Evolutionary conservation across 1,139 yeast genomes (phyloP), one percentile per base, ranked within the genome.

Genomic region (Meyerozyma guilliermondii): DNA sequence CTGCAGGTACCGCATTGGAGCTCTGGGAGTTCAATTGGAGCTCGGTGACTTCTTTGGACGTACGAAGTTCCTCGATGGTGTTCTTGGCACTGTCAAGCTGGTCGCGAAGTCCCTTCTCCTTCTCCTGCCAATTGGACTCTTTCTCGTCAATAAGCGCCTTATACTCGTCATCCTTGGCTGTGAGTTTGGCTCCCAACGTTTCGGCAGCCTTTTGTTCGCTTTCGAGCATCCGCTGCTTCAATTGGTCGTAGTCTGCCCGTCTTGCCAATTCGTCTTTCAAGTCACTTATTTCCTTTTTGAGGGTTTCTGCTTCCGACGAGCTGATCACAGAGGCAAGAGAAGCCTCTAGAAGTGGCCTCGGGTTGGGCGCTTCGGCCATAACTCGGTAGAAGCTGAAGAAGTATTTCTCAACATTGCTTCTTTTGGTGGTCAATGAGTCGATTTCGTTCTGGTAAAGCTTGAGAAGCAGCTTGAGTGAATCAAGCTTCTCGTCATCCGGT

Each of bases 331-430:
- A 78, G 43, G 84, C 87, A 28, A 86, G 62, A 3, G 94, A 80
- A 30, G 79, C 75, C 53, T 86, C 88, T 44, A 91, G 66, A 39
- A 91, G 63, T 3, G 96, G 95, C 46, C 76, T 77, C 3, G 98
- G 98, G 63, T 92, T 97, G 0, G 98, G 97, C 0, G 95, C 92
- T 56, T 91, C 96, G 2, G 89, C 87, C 11, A 92, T 66, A 22
- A 79, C 68, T 45, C 89, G 71, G 65, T 91, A 91, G 23, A 87
- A 69, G 18, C 81, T 81, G 61, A 89, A 78, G 56, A 92, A 84
- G 39, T 81, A 73, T 30, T 74, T 71, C 56, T 92, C 98, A 1
- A 87, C 81, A 40, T 64, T 71, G 57, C 89, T 88, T 48, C 87
- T 81, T 52, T 92, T 80, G 52, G 78, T 80, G 3, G 97, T 87